A percentile compares a stretch with the other conserved stretches of the same genome.
phyloP scores from a whole-genome alignment of 2,329 filamentous ascomycete species.

The Diaporthe vaccinii region DNA sequence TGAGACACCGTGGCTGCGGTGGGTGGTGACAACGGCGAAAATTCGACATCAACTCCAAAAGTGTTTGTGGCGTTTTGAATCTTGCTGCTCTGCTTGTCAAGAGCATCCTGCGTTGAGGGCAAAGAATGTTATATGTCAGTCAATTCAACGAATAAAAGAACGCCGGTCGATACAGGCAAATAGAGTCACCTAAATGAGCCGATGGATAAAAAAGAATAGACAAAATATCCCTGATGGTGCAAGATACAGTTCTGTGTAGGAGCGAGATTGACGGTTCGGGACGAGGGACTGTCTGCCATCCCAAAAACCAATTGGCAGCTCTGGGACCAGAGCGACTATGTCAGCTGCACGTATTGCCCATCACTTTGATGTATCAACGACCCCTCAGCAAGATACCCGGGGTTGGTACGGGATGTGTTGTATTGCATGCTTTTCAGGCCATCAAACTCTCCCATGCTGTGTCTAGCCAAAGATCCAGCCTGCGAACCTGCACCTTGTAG shows the following conservation, averaged over 20 bases:
- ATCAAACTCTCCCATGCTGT: background rate
- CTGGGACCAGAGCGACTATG: background rate
- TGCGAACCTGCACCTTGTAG: background rate
- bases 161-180: background rate
- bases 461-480: background rate
- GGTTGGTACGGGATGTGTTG: background rate
- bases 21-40: background rate
- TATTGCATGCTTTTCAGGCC: conserved; percentile 6
- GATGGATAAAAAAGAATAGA: background rate
- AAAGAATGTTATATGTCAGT: conserved; percentile 3
- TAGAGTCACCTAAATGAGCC: conserved; percentile 18
- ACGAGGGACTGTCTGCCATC: background rate
- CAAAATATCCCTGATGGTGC: background rate
- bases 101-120: background rate
- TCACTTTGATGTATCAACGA: background rate
- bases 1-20: background rate
- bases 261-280: background rate
- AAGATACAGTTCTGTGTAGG: background rate
- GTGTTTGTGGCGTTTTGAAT: conserved; percentile 26
- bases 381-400: background rate
- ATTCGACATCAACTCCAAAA: conserved; percentile 33
- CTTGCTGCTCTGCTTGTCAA: background rate
- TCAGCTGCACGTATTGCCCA: background rate
- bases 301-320: background rate
- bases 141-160: background rate